Base-by-base conservation (phyloP, 2,329 filamentous ascomycete genomes). In the Fusarium veterinarium region DNA sequence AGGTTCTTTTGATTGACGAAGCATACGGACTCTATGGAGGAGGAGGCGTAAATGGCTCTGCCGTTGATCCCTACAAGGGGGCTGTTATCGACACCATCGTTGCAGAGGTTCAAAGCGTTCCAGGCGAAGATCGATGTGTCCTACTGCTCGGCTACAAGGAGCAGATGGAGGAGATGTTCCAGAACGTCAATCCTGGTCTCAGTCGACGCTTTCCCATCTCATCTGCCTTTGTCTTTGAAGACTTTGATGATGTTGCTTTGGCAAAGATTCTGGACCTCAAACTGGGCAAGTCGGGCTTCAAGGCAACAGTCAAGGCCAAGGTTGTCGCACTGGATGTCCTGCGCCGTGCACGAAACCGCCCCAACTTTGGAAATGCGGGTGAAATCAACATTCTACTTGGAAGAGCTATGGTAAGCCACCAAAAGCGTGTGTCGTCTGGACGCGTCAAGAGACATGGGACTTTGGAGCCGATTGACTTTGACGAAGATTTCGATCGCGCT, bases 1-100 rank as follows among this genome's bases (percentile, higher is more conserved):
- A 95, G 71, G 92, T 95, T 0, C 85, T 95, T 0, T 88, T 95
- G 19, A 94, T 95, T 6, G 93, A 95, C 69, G 93, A 96, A 77
- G 93, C 93, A 0, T 95, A 95, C 71, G 89, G 90, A 38, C 84
- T 95, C 0, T 88, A 85, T 49, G 80, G 81, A 3, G 84, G 81
- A 3, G 84, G 84, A 45, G 80, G 82, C 3, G 83, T 83, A 1
- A 78, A 79, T 5, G 79, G 66, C 2, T 68, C 67, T 0, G 7
- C 59, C 0, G 69, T 64, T 0, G 82, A 83, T 17, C 77, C 80
- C 0, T 94, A 82, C 81, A 92, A 89, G 76, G 86, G 84, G 0
- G 91, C 90, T 1, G 91, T 94, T 0, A 85, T 95, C 4, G 92
- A 95, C 71, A 94, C 91, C 0, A 90, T 94, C 10, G 92, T 94